phyloP scores from a whole-genome alignment of 306 rosid genomes.

The Begonia loranthoides region DNA sequence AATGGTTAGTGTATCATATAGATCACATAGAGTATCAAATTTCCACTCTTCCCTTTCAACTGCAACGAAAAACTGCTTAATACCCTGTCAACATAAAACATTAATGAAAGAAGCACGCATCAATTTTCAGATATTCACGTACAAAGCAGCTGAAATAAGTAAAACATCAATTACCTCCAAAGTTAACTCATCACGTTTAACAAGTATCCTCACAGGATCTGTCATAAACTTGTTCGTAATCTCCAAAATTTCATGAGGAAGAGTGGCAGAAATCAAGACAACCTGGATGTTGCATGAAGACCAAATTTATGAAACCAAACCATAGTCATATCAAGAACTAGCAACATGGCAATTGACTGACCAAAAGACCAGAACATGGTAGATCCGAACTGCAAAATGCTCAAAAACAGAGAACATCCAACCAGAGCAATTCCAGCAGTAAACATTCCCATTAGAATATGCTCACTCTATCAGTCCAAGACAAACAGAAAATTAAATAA shows the following conservation, averaged over 20 bases:
- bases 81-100: slow-evolving; percentile 44
- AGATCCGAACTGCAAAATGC: too few species aligned
- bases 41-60: slow-evolving; percentile 98
- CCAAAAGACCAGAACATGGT: neutral
- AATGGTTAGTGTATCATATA: slow-evolving; percentile 88
- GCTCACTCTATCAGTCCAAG: too few species aligned
- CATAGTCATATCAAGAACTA: too few species aligned
- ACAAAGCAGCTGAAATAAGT: slow-evolving; percentile 3
- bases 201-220: slow-evolving; percentile 96
- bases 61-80: slow-evolving; percentile 95
- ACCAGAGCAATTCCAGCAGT: too few species aligned
- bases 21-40: slow-evolving; percentile 94
- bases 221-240: slow-evolving; percentile 95
- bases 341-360: neutral
- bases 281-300: slow-evolving; percentile 39
- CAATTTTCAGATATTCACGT: slow-evolving; percentile 5
- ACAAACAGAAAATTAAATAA: too few species aligned
- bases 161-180: slow-evolving; percentile 51
- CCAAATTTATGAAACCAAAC: too few species aligned
- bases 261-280: slow-evolving; percentile 91
- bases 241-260: slow-evolving; percentile 98
- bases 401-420: too few species aligned
- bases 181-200: slow-evolving; percentile 98
- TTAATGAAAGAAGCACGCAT: slow-evolving; percentile 3
- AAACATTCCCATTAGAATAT: too few species aligned